Evolutionary conservation across 495 filamentous ascomycete species (phyloP).

Genomic region (Pyrenula massariospora): DNA sequence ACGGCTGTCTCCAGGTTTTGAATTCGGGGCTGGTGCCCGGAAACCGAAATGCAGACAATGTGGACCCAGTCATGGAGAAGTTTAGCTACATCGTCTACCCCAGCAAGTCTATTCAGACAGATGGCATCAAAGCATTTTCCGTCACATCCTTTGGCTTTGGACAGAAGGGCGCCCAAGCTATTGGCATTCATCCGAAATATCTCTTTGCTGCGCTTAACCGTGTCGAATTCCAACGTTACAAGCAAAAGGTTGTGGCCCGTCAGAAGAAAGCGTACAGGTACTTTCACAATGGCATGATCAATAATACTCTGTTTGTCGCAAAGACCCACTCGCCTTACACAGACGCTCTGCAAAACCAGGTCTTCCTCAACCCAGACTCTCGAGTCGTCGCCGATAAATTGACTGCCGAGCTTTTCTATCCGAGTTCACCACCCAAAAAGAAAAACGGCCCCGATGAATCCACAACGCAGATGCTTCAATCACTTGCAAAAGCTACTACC

Average conservation of each 20-base stretch:
- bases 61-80: slow-evolving; percentile 90
- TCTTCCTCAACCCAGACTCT: slow-evolving; percentile 92
- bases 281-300: slow-evolving; percentile 94
- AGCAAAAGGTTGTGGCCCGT: slow-evolving; percentile 72
- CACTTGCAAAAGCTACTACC: slow-evolving; percentile 60
- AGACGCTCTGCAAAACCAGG: slow-evolving; percentile 68
- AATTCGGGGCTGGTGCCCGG: slow-evolving; percentile 89
- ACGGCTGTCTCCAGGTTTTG: slow-evolving; percentile 89
- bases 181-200: slow-evolving; percentile 94
- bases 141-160: slow-evolving; percentile 99
- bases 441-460: slow-evolving; percentile 36
- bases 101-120: slow-evolving; percentile 88
- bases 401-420: slow-evolving; percentile 62
- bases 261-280: slow-evolving; percentile 98
- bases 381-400: slow-evolving; percentile 80
- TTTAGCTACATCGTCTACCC: slow-evolving; percentile 98
- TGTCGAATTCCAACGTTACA: slow-evolving; percentile 71
- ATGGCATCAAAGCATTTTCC: slow-evolving; percentile 95
- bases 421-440: slow-evolving; percentile 48
- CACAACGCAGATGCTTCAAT: slow-evolving; percentile 69
- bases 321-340: slow-evolving; percentile 85
- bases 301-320: slow-evolving; percentile 92
- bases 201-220: slow-evolving; percentile 90
- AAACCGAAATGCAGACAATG: slow-evolving; percentile 96
- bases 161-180: slow-evolving; percentile 94